Conservation (phyloP, 495 filamentous ascomycete genomes). For the Xylaria cubensis region DNA sequence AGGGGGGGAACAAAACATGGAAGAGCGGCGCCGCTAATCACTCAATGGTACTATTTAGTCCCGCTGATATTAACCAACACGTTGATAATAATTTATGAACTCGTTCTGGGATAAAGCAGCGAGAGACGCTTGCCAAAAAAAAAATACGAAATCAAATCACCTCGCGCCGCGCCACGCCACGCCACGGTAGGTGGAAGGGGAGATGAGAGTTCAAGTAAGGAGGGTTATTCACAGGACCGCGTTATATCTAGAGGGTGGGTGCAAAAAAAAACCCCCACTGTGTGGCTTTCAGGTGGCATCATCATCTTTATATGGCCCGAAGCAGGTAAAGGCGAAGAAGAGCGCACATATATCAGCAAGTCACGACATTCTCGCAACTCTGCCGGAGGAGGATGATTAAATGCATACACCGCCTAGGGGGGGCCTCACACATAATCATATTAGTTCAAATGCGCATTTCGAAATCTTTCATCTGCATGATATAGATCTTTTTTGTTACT, state of each 20-base stretch:
- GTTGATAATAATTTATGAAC: conserved; percentile 85
- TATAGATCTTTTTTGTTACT: not conserved
- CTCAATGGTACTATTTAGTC: conserved; percentile 63
- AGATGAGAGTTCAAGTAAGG: not conserved
- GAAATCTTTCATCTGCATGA: not conserved
- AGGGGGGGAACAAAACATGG: not conserved
- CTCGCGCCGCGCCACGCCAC: not conserved
- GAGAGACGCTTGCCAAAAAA: not conserved
- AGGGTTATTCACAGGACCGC: not conserved
- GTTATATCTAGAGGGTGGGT: not conserved
- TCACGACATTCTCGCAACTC: not conserved
- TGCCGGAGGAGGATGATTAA: not conserved
- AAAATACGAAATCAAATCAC: not conserved
- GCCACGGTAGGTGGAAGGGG: not conserved
- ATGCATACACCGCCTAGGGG: not conserved
- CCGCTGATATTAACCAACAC: conserved; percentile 93
- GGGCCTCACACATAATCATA: not conserved
- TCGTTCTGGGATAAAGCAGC: conserved; percentile 72
- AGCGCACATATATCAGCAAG: not conserved
- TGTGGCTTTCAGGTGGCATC: not conserved
- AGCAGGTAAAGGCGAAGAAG: not conserved
- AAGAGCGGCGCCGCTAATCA: not conserved
- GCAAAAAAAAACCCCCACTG: not conserved
- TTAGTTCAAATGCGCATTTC: not conserved
- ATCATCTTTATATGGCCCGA: not conserved